Evolutionary conservation across 129 eudicot genomes (phyloP), one percentile per base, ranked within the genome.

Genomic region (Deinandra increscens): DNA sequence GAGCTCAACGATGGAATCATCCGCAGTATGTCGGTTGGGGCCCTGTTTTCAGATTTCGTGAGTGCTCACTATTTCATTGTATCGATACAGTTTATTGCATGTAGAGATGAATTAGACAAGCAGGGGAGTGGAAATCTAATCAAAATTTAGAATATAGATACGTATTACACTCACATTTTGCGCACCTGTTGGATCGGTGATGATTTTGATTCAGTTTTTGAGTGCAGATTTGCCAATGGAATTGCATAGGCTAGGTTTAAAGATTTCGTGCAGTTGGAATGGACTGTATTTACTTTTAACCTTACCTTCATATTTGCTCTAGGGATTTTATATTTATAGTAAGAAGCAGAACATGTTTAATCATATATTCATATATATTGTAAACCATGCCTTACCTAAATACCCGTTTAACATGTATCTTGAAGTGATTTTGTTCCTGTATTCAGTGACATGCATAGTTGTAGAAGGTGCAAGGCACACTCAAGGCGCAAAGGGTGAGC

Each of bases 21-120:
- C 34, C 85, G 82, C 56, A 83, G 71, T 62, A 88, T 89, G 96
- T 77, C 95, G 22, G 64, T 89, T 44, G 98, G 84, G 11, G 96
- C 96, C 36, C 73, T 89, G 11, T 93, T 89, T 79, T 84, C 96
- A 7, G 98, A 93, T 79, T 93, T 86, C 73, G 98, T 93, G 70
- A 82, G 91, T 75, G 23, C 60, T 33, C 51, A 20, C 19, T 10
- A 31, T 13, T 18, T 60, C 69, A 14, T 39, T 54, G 67, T 26
- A 34, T 49, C 17, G 15, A 15, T 65, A 33, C 60, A 64, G 34
- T 33, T 55, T 18, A 66, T 66, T 66, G 42, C 59, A 46, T 58
- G 62, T 46, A 23, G 44, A 59, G 5, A 29, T 15, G 6, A 53
- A 59, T 9, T 18, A 58, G 14, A n/a, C 58, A 42, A 14, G 36